Evolutionary conservation across 1,284 basidiomycete genomes (phyloP).

Genomic region (Ceratorhiza oryzae-sativae): DNA sequence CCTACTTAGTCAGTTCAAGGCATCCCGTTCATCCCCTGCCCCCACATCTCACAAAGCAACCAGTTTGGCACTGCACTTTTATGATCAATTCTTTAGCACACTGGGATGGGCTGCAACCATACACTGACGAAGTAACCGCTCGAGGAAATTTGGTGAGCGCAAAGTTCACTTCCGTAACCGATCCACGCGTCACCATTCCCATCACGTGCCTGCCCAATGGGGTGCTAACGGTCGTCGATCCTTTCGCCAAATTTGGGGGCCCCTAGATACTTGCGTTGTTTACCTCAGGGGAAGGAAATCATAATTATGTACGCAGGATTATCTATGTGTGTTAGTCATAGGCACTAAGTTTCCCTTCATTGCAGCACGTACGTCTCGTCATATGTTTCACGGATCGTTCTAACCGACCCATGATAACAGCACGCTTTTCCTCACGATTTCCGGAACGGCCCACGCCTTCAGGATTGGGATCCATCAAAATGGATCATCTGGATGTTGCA

Average conservation of each 20-base stretch:
- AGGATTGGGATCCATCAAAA: conserved; percentile 83
- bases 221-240: conserved; percentile 7
- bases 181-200: neutral
- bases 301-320: conserved; percentile 68
- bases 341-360: neutral
- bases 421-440: conserved; percentile 82
- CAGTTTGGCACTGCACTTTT: conserved; percentile 82
- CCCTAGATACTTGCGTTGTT: conserved; percentile 68
- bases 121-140: conserved; percentile 79
- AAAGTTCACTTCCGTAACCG: neutral
- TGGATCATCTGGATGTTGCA: conserved; percentile 73
- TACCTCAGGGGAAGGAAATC: conserved; percentile 79
- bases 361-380: conserved; percentile 46
- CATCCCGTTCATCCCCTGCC: conserved; percentile 12
- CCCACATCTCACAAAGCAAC: conserved; percentile 13
- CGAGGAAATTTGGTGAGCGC: conserved; percentile 68
- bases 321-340: conserved; percentile 20
- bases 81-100: conserved; percentile 83
- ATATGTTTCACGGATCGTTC: conserved; percentile 48
- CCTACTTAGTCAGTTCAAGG: conserved; percentile 59
- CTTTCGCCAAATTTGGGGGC: conserved; percentile 7
- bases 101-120: conserved; percentile 79
- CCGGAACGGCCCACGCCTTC: conserved; percentile 64
- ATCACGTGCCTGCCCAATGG: conserved; percentile 4
- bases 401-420: conserved; percentile 51